Conservation (phyloP, 441 rosid genomes). For the Gossypium armourianum region DNA sequence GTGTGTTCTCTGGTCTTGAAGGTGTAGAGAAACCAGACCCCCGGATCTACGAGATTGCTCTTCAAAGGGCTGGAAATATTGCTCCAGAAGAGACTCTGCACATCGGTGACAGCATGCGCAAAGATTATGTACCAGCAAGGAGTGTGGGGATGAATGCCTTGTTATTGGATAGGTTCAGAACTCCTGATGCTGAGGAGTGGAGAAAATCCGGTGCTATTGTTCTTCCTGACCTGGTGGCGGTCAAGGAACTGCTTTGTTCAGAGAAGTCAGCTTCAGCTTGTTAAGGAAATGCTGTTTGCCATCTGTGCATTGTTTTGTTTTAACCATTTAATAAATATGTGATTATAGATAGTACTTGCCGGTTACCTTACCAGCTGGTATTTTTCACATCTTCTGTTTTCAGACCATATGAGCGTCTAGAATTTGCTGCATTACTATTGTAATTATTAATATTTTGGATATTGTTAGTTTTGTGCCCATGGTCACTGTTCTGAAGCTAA, state of each 20-base stretch:
- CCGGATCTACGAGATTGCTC: conserved; percentile 56
- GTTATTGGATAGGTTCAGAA: conserved; percentile 72
- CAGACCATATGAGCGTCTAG: neutral
- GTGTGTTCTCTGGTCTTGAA: conserved; percentile 89
- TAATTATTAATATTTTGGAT: neutral
- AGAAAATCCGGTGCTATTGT: conserved; percentile 62
- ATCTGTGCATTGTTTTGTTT: neutral
- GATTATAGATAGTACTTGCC: neutral
- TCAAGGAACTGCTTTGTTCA: conserved; percentile 45
- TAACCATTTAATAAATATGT: neutral
- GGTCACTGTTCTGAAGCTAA: neutral
- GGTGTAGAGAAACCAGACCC: conserved; percentile 92
- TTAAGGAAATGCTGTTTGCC: conserved; percentile 1
- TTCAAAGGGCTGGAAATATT: conserved; percentile 65
- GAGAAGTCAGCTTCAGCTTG: conserved; percentile 28
- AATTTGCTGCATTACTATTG: neutral
- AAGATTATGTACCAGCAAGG: conserved; percentile 70
- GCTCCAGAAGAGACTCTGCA: conserved; percentile 59
- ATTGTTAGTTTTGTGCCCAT: too few species aligned
- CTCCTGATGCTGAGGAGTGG: conserved; percentile 70
- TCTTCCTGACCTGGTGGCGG: conserved; percentile 63
- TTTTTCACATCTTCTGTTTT: neutral
- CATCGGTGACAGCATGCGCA: conserved; percentile 88
- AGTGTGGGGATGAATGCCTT: conserved; percentile 83
- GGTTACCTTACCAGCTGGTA: neutral